Conservation (phyloP, 257 asterid genomes). For the Solanum infundibuliforme region DNA sequence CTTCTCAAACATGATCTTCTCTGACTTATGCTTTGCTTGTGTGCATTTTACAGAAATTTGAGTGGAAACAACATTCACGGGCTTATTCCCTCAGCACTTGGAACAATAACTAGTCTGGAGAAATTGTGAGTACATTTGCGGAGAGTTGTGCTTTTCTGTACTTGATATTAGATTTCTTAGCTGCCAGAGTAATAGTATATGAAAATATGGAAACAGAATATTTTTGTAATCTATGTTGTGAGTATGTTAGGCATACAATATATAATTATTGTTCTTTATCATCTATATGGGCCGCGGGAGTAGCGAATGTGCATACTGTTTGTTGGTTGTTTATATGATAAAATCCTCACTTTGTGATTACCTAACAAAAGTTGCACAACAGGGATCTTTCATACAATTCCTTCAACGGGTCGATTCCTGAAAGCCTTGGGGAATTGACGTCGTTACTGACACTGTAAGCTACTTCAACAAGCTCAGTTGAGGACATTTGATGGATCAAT, state of each 20-base stretch:
- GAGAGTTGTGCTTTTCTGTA: not conserved
- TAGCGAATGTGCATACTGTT: not conserved
- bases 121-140: constrained; percentile 43
- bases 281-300: not conserved
- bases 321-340: not conserved
- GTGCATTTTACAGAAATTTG: constrained; percentile 52
- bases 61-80: constrained; percentile 85
- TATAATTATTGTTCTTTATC: not conserved
- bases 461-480: constrained; percentile 4
- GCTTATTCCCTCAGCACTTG: constrained; percentile 72
- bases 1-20: not conserved
- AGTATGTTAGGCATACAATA: not conserved
- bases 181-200: not conserved
- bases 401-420: constrained; percentile 88
- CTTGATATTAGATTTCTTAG: not conserved
- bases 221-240: not conserved
- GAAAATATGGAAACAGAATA: not conserved
- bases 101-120: constrained; percentile 54
- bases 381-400: constrained; percentile 91
- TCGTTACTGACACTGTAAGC: constrained; percentile 67
- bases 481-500: not conserved
- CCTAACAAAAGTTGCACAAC: constrained; percentile 19
- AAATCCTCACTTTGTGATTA: not conserved
- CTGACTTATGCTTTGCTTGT: not conserved
- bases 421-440: constrained; percentile 68